Evolutionary conservation across 169 alveolate species (phyloP).

Genomic region (Cryptosporidium viatorum): DNA sequence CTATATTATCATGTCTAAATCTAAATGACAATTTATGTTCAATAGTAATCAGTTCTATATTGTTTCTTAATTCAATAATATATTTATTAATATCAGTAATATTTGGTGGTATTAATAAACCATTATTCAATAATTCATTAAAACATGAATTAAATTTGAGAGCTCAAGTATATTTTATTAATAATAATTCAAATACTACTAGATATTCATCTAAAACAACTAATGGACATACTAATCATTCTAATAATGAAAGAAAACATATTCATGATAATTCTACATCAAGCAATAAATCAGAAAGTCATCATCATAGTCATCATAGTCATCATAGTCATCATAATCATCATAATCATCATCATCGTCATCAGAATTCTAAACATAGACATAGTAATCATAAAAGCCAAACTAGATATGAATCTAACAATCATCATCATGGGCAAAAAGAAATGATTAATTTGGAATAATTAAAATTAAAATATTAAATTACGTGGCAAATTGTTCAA

Average conservation of each 20-base stretch:
- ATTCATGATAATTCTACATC: not conserved
- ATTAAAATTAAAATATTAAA: too few species aligned
- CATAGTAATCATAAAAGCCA: not conserved
- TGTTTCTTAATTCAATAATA: conserved; percentile 11
- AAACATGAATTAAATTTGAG: conserved; percentile 25
- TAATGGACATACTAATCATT: too few species aligned
- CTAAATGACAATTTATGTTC: conserved; percentile 38
- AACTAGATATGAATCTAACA: not conserved
- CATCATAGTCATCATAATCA: conserved; percentile 2
- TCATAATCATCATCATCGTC: not conserved
- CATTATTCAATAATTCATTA: conserved; percentile 49
- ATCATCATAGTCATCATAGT: not conserved
- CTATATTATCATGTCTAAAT: conserved; percentile 19
- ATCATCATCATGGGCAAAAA: not conserved
- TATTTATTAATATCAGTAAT: conserved; percentile 39
- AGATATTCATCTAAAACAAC: not conserved
- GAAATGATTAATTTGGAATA: not conserved
- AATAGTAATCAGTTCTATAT: not conserved
- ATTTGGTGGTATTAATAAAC: conserved; percentile 68
- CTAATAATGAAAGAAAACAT: not conserved
- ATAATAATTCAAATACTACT: not conserved
- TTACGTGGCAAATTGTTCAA: too few species aligned
- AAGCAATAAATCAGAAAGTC: not conserved
- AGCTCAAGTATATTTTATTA: conserved; percentile 25
- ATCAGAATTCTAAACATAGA: not conserved